These are phyloP conservation scores for Aspergillus nidulans DNA, from an alignment of 495 filamentous ascomycete species.

Conservation along the genomic window DNA sequence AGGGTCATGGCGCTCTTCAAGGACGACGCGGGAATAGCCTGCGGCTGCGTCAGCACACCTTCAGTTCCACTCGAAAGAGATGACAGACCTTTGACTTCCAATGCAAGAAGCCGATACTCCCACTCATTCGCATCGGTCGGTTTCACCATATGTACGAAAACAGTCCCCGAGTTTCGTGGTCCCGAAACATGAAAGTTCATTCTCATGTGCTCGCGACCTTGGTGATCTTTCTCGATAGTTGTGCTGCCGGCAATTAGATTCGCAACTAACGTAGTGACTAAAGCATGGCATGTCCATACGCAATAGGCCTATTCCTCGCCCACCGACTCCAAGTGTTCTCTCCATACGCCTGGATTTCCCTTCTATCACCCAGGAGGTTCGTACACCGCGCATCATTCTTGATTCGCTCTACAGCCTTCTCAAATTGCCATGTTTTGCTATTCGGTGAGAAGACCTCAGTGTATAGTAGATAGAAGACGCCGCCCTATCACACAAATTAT, in stretches of 20 bases:
- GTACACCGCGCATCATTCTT: conserved; percentile 64
- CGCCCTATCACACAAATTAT: conserved; percentile 48
- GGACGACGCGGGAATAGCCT: conserved; percentile 45
- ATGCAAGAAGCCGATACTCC: conserved; percentile 72
- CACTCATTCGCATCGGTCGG: conserved; percentile 58
- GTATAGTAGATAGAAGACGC: conserved; percentile 74
- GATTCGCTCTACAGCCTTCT: conserved; percentile 76
- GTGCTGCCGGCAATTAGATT: conserved; percentile 43
- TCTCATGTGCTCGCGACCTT: conserved; percentile 74
- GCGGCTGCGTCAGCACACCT: not conserved
- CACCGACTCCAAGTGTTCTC: conserved; percentile 79
- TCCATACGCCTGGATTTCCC: conserved; percentile 77
- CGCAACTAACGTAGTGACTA: not conserved
- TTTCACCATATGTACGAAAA: conserved; percentile 73
- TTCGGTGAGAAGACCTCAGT: conserved; percentile 82
- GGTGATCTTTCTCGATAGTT: conserved; percentile 59
- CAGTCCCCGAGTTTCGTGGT: conserved; percentile 66
- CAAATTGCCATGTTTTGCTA: conserved; percentile 83
- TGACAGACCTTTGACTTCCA: conserved; percentile 66
- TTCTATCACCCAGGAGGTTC: conserved; percentile 68
- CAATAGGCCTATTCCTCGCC: conserved; percentile 78
- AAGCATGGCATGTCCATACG: conserved; percentile 46
- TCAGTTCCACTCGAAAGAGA: not conserved
- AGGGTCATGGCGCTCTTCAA: conserved; percentile 31
- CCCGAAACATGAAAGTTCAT: conserved; percentile 94